These are phyloP conservation scores for Apiospora aurea DNA, from an alignment of 2,329 filamentous ascomycete species.

Conservation along the genomic window DNA sequence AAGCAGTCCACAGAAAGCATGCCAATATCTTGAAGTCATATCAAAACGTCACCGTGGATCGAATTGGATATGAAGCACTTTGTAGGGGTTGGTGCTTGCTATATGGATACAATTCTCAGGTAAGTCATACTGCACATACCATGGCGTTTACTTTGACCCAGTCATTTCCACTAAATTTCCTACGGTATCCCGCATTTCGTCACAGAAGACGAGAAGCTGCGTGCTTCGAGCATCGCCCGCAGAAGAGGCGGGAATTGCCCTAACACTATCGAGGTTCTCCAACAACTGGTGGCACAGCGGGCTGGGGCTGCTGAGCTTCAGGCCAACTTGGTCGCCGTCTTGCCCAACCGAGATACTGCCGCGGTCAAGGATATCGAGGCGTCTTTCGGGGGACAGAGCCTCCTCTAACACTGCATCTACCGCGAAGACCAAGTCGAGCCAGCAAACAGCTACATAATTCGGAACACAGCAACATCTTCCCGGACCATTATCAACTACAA, in stretches of 20 bases:
- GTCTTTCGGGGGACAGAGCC: too few relatives aligned
- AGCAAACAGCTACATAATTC: too few relatives aligned
- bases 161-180: neutral
- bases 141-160: too few relatives aligned
- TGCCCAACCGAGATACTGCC: too few relatives aligned
- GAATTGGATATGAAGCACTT: neutral
- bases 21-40: neutral
- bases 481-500: too few relatives aligned
- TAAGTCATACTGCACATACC: neutral
- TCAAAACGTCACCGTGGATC: neutral
- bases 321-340: too few relatives aligned
- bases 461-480: too few relatives aligned
- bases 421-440: too few relatives aligned
- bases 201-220: neutral
- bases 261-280: neutral
- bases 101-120: constrained; percentile 3
- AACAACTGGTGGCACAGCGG: neutral
- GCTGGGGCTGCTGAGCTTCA: too few relatives aligned
- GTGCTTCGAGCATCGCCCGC: neutral
- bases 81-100: neutral
- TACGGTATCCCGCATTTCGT: neutral
- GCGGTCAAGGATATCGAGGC: too few relatives aligned
- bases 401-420: too few relatives aligned
- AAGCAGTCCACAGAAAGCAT: neutral
- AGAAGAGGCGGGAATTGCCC: neutral